Evolutionary conservation across 1,284 basidiomycete genomes (phyloP).

Genomic region (Apiotrichum domesticum): DNA sequence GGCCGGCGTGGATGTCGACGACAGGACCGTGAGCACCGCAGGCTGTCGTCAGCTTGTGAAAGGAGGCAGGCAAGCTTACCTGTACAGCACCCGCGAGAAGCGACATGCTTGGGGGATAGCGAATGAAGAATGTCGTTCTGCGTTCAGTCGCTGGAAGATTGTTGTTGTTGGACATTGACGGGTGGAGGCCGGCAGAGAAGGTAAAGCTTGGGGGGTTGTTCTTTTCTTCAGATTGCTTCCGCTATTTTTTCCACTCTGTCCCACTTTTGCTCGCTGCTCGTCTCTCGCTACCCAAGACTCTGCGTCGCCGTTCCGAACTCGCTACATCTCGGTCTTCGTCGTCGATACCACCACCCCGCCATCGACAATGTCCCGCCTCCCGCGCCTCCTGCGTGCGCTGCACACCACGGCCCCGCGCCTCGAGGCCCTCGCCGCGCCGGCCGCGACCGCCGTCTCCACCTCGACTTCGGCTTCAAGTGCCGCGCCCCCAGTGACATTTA

Average conservation of each 20-base stretch:
- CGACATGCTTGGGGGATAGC: conserved; percentile 3
- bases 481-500: conserved; percentile 18
- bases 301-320: too few relatives aligned
- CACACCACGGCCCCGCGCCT: conserved; percentile 21
- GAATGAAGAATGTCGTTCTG: too few relatives aligned
- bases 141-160: too few relatives aligned
- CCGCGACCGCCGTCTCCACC: conserved; percentile 2
- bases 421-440: conserved; percentile 5
- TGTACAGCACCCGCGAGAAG: conserved; percentile 27
- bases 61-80: conserved; percentile 5
- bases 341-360: neutral
- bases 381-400: conserved; percentile 24
- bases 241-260: too few relatives aligned
- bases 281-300: too few relatives aligned
- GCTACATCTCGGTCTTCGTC: too few relatives aligned
- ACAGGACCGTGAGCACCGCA: conserved; percentile 65
- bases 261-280: too few relatives aligned
- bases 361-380: conserved; percentile 15
- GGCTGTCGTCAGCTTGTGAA: conserved; percentile 50
- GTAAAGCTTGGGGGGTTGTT: too few relatives aligned
- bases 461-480: neutral
- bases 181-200: too few relatives aligned
- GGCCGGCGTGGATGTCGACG: conserved; percentile 60
- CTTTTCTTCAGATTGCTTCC: too few relatives aligned
- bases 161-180: too few relatives aligned